Conservation (phyloP, 805 yeast species). For the Nakazawaea wyomingensis region DNA sequence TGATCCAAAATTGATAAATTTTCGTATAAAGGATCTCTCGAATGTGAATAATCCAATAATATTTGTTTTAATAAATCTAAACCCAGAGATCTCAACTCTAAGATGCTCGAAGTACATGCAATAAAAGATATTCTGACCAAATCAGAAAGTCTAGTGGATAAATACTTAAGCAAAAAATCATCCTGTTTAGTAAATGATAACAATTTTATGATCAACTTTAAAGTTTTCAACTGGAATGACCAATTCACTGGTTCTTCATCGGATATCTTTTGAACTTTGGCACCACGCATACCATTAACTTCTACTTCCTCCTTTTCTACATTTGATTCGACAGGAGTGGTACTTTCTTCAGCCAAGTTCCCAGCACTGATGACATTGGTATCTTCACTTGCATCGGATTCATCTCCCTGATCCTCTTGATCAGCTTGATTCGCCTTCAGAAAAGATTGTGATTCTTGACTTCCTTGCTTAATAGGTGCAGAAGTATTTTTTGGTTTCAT, state of each 20-base stretch:
- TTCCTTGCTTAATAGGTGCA: slow-evolving; percentile 6
- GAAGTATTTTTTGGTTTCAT: slow-evolving; percentile 6
- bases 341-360: slow-evolving; percentile 5
- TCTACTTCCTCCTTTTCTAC: slow-evolving; percentile 14
- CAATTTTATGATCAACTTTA: slow-evolving; percentile 40
- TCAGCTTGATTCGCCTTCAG: neutral
- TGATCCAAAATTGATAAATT: slow-evolving; percentile 74
- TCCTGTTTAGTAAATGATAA: slow-evolving; percentile 35
- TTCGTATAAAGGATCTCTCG: slow-evolving; percentile 69
- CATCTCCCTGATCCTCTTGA: slow-evolving; percentile 8
- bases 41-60: slow-evolving; percentile 52
- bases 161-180: slow-evolving; percentile 30
- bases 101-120: slow-evolving; percentile 70
- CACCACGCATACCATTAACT: slow-evolving; percentile 13
- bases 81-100: slow-evolving; percentile 58
- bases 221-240: slow-evolving; percentile 47
- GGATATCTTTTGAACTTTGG: slow-evolving; percentile 18
- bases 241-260: slow-evolving; percentile 54
- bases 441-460: slow-evolving; percentile 7
- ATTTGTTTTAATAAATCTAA: slow-evolving; percentile 60
- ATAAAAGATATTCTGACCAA: slow-evolving; percentile 73
- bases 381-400: slow-evolving; percentile 19
- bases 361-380: slow-evolving; percentile 15
- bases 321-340: slow-evolving; percentile 2
- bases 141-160: slow-evolving; percentile 49